Evolutionary conservation across 192 early-diverging fungal species (phyloP), one percentile per base, ranked within the genome.

Genomic region (Coemansia sp.): DNA sequence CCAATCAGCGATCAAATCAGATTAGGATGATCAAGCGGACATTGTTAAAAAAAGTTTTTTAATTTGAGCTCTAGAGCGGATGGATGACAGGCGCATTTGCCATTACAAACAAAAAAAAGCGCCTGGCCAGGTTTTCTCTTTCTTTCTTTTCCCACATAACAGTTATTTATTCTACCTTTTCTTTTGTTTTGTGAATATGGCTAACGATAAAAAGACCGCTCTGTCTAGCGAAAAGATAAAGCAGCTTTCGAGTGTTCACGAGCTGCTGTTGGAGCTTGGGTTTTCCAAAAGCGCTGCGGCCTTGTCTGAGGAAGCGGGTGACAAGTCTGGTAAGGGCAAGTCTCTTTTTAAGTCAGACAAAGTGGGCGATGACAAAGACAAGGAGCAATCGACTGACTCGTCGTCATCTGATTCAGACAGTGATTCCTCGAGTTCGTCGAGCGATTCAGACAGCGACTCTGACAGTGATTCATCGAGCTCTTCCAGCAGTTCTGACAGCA

Each of bases 251-350:
- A 39, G 50, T 22, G 61, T 69, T 1, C 58, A 62, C 49, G 36
- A 36, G 9, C 57, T 72, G 22, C 66, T 78, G 23, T 24, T 49
- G 18, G 47, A 72, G 58, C 65, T 68, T 6, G 69, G 66, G 0
- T 51, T 78, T 8, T 24, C 18, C 0, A 78, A 78, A 23, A 69
- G 69, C 0, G 65, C 69, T 22, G 47, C 42, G 3, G 61, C 55
- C 23, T 51, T 78, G 65, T 9, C 68, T 9, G 55, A 60, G 14
- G 75, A 78, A 56, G 60, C 66, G 1, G 35, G 51, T 58, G 47
- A 16, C 0, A 24, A 61, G 6, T 54, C 54, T 20, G 42, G 66
- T 23, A 61, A 47, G 34, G 61, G 62, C 11, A 50, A 47, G 39
- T 14, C 11, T 16, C 28, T 29, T 30, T 20, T 34, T 30, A 27